These are phyloP conservation scores for Inga leiocalycina DNA, from an alignment of 306 rosid species.

Conservation along the genomic window DNA sequence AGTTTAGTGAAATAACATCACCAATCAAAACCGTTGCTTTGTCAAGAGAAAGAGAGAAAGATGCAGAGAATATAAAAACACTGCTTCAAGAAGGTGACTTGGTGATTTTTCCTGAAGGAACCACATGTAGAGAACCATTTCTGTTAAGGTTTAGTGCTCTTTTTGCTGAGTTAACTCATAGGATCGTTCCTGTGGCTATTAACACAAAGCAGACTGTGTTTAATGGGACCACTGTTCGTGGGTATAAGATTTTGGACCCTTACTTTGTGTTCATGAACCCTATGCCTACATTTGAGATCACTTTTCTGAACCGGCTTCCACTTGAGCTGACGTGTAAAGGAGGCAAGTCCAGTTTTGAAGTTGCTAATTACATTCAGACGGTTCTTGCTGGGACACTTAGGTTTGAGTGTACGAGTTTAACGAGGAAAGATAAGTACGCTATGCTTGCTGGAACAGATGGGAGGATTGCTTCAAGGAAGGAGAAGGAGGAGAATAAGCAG, in stretches of 20 bases:
- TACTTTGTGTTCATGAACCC: slow-evolving; percentile 97
- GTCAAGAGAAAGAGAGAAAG: slow-evolving; percentile 83
- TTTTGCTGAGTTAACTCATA: slow-evolving; percentile 77
- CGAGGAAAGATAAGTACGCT: neutral
- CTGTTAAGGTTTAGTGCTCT: slow-evolving; percentile 85
- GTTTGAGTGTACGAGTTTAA: neutral
- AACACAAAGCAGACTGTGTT: slow-evolving; percentile 86
- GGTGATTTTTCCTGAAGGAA: slow-evolving; percentile 93
- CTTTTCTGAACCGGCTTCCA: neutral
- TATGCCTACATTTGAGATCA: neutral
- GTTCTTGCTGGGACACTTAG: neutral
- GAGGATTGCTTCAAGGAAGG: neutral
- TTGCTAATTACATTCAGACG: neutral
- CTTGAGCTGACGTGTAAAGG: neutral
- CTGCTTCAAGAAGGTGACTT: slow-evolving; percentile 88
- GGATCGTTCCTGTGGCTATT: slow-evolving; percentile 90
- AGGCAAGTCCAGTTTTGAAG: neutral
- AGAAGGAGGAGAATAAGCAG: neutral
- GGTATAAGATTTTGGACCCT: slow-evolving; percentile 79
- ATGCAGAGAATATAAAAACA: slow-evolving; percentile 69
- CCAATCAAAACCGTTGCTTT: slow-evolving; percentile 87
- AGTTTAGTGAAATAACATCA: slow-evolving; percentile 77
- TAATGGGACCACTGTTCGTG: slow-evolving; percentile 71
- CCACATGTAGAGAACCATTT: slow-evolving; percentile 87
- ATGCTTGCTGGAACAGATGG: neutral